Base-by-base conservation (phyloP, 2,329 filamentous ascomycete genomes). In the Trichoderma simmonsii region DNA sequence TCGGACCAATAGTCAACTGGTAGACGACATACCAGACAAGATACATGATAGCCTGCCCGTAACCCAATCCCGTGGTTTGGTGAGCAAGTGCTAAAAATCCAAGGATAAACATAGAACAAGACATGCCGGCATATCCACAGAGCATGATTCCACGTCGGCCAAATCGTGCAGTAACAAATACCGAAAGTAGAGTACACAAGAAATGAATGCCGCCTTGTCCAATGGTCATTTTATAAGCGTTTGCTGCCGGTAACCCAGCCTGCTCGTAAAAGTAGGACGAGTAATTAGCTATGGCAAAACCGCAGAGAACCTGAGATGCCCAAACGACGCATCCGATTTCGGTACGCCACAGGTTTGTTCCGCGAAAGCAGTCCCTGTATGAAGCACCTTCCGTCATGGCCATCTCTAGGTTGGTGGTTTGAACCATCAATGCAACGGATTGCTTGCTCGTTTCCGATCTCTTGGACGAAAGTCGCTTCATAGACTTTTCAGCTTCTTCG, bases 401-500 rank as follows among this genome's bases (percentile, higher is more conserved):
- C 11, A 21, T 24, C 59, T 61, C 59, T 7, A 61, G 8, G 6
- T 61, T 61, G 32, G 28, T 34, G 12, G 59, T 61, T 15, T 36
- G 59, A 15, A 61, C 59, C 59, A 61, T 61, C 12, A 61, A 24
- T 14, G 59, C 59, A 36, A 61, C 18, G 2, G 28, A 34, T 34
- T 61, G 59, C 18, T 61, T 61, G 30, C 28, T 21, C 3, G 32
- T 61, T 21, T 36, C 18, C 18, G 32, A 21, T 24, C 6, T 24
- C 30, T 34, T 34, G 11, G 59, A 36, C 15, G 60, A 63, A 14
- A 39, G 34, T 28, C 39, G 39, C 18, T 43, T 43, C 39, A 64
- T 64, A 12, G 61, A 64, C 18, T 48, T 62, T 30, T 76, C 68
- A 0, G 74, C 75, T 8, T 73, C 66, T 2, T 56, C 54, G 9